Evolutionary conservation across 2,329 filamentous ascomycete genomes (phyloP).

Genomic region (Penicillium thymicola): DNA sequence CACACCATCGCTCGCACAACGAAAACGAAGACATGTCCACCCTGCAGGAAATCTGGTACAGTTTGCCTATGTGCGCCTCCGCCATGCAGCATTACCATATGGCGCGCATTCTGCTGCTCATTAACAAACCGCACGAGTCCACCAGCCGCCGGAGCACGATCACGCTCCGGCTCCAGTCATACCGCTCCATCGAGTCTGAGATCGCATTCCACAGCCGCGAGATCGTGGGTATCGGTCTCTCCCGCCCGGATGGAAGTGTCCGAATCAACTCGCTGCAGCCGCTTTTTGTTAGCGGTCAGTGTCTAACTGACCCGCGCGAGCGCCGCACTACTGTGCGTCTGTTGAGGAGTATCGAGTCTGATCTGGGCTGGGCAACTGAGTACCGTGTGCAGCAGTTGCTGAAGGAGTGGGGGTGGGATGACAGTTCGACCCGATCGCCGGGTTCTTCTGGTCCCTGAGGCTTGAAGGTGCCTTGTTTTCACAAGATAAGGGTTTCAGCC

Average conservation of each 20-base stretch:
- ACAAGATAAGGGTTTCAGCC: background rate
- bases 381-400: slow-evolving; percentile 57
- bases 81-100: slow-evolving; percentile 53
- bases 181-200: slow-evolving; percentile 56
- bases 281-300: slow-evolving; percentile 61
- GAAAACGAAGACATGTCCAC: slow-evolving; percentile 36
- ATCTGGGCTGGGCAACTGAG: slow-evolving; percentile 63
- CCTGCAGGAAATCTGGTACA: slow-evolving; percentile 62
- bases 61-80: slow-evolving; percentile 62
- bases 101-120: slow-evolving; percentile 42
- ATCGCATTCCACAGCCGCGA: slow-evolving; percentile 58
- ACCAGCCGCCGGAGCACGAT: slow-evolving; percentile 52
- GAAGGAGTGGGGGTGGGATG: slow-evolving; percentile 40
- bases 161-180: slow-evolving; percentile 54
- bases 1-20: slow-evolving; percentile 24
- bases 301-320: slow-evolving; percentile 54
- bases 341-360: slow-evolving; percentile 58
- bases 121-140: slow-evolving; percentile 43
- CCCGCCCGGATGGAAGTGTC: slow-evolving; percentile 56
- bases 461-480: background rate
- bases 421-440: slow-evolving; percentile 11
- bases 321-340: slow-evolving; percentile 55
- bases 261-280: slow-evolving; percentile 61
- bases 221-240: slow-evolving; percentile 59
- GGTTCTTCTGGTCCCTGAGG: slow-evolving; percentile 10